Evolutionary conservation across 768 basidiomycete genomes (phyloP).

Genomic region (Boletus rufocinnamomeus): DNA sequence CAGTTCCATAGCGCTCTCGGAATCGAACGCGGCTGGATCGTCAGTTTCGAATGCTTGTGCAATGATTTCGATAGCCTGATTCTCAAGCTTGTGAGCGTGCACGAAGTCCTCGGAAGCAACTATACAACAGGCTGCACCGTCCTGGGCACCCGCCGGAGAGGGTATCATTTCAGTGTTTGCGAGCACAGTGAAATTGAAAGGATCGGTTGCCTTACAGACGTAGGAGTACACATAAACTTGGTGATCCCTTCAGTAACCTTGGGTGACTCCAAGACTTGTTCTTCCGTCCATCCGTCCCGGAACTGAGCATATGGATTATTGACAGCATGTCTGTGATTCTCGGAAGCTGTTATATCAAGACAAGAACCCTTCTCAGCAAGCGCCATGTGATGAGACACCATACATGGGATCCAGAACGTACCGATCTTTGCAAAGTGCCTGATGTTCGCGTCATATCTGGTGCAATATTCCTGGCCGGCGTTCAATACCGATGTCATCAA

Average conservation of each 20-base stretch:
- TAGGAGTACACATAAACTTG: conserved; percentile 83
- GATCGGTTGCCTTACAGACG: conserved; percentile 51
- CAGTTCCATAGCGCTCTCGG: conserved; percentile 69
- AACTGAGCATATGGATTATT: conserved; percentile 87
- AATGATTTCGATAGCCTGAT: conserved; percentile 83
- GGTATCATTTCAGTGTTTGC: neutral
- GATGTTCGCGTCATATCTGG: conserved; percentile 63
- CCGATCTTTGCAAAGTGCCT: conserved; percentile 75
- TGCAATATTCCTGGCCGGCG: conserved; percentile 68
- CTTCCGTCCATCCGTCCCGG: conserved; percentile 68
- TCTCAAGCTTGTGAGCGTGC: conserved; percentile 66
- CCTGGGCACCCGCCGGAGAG: conserved; percentile 39
- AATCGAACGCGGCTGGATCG: conserved; percentile 58
- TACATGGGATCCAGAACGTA: conserved; percentile 31
- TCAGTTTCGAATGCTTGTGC: conserved; percentile 67
- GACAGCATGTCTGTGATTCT: conserved; percentile 77
- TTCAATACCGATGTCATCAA: too few relatives aligned
- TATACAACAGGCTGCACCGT: conserved; percentile 74
- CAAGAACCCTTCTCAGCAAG: neutral
- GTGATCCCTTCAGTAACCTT: conserved; percentile 72
- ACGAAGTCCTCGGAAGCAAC: conserved; percentile 81
- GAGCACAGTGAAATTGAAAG: neutral
- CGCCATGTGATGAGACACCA: neutral
- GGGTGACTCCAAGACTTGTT: conserved; percentile 64
- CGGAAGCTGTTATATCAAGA: conserved; percentile 51